These are phyloP conservation scores for Panus rudis DNA, from an alignment of 768 basidiomycete species.

Conservation along the genomic window DNA sequence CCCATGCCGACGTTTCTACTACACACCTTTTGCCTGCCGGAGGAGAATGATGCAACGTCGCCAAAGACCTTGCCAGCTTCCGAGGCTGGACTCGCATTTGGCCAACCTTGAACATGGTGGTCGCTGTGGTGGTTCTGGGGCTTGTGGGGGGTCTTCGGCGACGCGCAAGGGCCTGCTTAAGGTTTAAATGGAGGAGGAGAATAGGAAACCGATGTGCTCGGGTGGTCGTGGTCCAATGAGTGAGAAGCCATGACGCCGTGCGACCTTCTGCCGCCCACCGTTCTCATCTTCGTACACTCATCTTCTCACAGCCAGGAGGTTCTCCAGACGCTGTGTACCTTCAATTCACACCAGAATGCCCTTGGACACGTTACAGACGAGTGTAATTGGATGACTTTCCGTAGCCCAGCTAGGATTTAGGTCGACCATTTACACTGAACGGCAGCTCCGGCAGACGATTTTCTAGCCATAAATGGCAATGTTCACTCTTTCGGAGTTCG, in stretches of 20 bases:
- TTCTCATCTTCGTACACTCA: neutral
- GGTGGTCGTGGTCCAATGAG: neutral
- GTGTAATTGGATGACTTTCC: too few relatives aligned
- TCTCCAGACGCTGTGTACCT: too few relatives aligned
- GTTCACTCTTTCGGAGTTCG: too few relatives aligned
- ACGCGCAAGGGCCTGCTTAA: neutral
- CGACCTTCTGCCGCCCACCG: neutral
- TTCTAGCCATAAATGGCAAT: too few relatives aligned
- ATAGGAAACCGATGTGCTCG: neutral
- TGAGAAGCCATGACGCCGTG: neutral
- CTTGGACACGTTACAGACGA: too few relatives aligned
- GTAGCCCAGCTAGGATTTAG: too few relatives aligned
- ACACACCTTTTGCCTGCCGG: constrained; percentile 38
- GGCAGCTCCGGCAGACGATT: too few relatives aligned
- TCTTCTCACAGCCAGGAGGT: too few relatives aligned
- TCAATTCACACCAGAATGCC: too few relatives aligned
- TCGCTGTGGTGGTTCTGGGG: neutral
- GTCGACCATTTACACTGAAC: too few relatives aligned
- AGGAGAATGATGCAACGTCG: constrained; percentile 36
- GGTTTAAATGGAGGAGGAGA: neutral
- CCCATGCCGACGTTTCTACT: neutral
- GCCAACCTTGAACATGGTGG: constrained; percentile 12
- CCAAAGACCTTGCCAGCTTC: constrained; percentile 34
- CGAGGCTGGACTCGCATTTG: constrained; percentile 18
- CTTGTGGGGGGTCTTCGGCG: neutral